These are phyloP conservation scores for Exophiala sideris DNA, from an alignment of 2,329 filamentous ascomycete species.

Conservation along the genomic window DNA sequence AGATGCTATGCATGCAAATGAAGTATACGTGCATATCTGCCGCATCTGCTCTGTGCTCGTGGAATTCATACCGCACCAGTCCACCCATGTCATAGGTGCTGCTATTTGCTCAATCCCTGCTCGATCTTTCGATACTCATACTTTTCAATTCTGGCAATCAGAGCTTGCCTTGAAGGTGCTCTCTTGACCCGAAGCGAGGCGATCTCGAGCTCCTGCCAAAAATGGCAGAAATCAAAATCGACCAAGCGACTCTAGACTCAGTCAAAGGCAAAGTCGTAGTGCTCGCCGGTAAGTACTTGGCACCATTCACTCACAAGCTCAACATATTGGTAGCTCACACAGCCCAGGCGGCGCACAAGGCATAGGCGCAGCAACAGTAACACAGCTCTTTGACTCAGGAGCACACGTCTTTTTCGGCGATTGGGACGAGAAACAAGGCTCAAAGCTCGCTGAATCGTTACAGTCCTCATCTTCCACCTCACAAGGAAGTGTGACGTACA, in stretches of 20 bases:
- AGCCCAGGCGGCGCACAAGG: slow-evolving; percentile 37
- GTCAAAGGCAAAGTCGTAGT: slow-evolving; percentile 24
- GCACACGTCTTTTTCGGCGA: slow-evolving; percentile 48
- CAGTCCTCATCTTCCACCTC: slow-evolving; percentile 1
- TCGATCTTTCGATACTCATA: no score
- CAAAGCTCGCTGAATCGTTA: slow-evolving; percentile 25
- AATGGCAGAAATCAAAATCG: slow-evolving; percentile 17
- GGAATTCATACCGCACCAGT: no score
- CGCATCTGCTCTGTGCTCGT: no score
- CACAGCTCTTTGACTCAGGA: slow-evolving; percentile 37
- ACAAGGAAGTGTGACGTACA: slow-evolving; percentile 22
- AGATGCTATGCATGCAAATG: no score
- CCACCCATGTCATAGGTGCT: no score
- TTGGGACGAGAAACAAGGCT: slow-evolving; percentile 29
- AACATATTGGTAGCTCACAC: neutral
- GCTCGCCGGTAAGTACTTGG: slow-evolving; percentile 12
- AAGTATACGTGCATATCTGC: no score
- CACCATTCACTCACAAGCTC: neutral
- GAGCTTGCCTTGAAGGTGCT: no score
- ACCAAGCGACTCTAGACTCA: slow-evolving; percentile 14
- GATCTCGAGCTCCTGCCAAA: neutral
- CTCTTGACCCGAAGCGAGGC: neutral
- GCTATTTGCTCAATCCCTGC: no score
- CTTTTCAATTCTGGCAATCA: no score
- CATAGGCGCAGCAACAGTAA: slow-evolving; percentile 44